Conservation (phyloP, 2,329 filamentous ascomycete genomes). For the Penicillium polonicum region DNA sequence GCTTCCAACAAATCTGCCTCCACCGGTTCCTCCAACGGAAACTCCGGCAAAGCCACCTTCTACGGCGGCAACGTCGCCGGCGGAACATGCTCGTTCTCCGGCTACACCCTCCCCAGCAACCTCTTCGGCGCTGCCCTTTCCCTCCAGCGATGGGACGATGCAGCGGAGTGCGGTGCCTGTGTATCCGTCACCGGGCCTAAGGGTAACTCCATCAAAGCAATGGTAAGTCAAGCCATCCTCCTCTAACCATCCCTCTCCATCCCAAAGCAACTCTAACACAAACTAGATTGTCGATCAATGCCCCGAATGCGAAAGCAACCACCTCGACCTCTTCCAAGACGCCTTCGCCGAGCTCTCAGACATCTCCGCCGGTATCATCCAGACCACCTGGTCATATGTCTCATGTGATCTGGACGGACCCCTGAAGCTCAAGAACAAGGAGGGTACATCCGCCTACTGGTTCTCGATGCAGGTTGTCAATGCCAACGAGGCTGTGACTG, state of each 20-base stretch:
- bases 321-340: slow-evolving; percentile 56
- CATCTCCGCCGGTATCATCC: slow-evolving; percentile 49
- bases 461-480: slow-evolving; percentile 66
- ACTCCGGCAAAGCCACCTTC: slow-evolving; percentile 50
- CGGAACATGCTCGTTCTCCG: slow-evolving; percentile 63
- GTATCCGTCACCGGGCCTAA: slow-evolving; percentile 52
- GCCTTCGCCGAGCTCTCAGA: slow-evolving; percentile 52
- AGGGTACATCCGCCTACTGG: slow-evolving; percentile 50
- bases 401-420: slow-evolving; percentile 53
- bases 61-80: slow-evolving; percentile 58
- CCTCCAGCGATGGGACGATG: slow-evolving; percentile 53
- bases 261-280: neutral
- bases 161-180: slow-evolving; percentile 61
- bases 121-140: slow-evolving; percentile 62
- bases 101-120: slow-evolving; percentile 59
- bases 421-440: slow-evolving; percentile 55
- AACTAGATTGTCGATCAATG: slow-evolving; percentile 57
- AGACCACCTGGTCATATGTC: slow-evolving; percentile 52
- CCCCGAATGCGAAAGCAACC: slow-evolving; percentile 54
- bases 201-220: slow-evolving; percentile 61
- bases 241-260: no score
- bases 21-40: slow-evolving; percentile 3
- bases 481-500: slow-evolving; percentile 55
- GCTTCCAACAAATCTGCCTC: neutral
- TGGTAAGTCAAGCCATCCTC: slow-evolving; percentile 50